Evolutionary conservation across 139 green algal species (phyloP).

Genomic region (Volvox africanus): DNA sequence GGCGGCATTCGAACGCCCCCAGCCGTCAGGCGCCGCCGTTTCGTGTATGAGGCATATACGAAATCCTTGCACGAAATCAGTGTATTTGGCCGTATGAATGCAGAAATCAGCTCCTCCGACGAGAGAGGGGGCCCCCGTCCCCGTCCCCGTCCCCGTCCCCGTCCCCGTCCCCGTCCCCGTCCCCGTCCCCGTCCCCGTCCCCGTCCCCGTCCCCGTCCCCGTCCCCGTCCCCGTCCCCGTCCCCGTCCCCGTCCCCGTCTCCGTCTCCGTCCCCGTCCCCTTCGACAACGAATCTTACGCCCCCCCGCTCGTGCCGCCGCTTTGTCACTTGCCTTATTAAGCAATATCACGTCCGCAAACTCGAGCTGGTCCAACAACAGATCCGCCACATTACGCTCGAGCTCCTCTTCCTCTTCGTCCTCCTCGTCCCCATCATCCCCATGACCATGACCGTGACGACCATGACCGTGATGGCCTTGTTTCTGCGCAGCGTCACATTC

Average conservation of each 20-base stretch:
- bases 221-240: background rate
- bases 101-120: too few species aligned
- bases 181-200: background rate
- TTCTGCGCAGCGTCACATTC: constrained; percentile 19
- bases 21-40: too few species aligned
- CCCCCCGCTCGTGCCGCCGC: background rate
- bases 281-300: background rate
- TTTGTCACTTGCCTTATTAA: constrained; percentile 77
- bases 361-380: constrained; percentile 85
- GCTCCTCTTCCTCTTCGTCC: constrained; percentile 51
- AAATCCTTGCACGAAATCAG: too few species aligned
- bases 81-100: too few species aligned
- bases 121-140: too few species aligned
- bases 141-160: background rate
- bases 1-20: too few species aligned
- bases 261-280: background rate
- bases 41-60: too few species aligned
- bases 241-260: background rate
- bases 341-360: constrained; percentile 86
- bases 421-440: constrained; percentile 18
- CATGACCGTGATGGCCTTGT: too few species aligned
- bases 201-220: background rate
- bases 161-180: too few species aligned
- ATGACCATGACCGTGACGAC: constrained; percentile 38
- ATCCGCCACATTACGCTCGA: constrained; percentile 76